Evolutionary conservation across 345 rosid species (phyloP).

Genomic region (Salix caprea): DNA sequence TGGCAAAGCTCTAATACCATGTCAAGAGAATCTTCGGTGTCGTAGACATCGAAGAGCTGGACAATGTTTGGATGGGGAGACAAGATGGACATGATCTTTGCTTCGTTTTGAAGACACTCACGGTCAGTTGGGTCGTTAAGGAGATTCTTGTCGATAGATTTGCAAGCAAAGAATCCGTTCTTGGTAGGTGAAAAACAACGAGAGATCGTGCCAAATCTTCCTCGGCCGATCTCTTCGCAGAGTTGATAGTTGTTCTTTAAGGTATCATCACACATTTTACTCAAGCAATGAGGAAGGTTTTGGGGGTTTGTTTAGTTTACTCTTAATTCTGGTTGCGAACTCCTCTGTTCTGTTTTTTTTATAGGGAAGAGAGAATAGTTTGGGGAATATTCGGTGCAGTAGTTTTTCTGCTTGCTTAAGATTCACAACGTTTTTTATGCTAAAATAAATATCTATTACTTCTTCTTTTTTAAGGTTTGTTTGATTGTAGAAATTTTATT

Average conservation of each 20-base stretch:
- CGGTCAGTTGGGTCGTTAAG: constrained; percentile 25
- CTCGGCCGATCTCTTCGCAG: constrained; percentile 34
- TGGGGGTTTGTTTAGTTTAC: not conserved
- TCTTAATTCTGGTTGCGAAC: too few species aligned
- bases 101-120: constrained; percentile 23
- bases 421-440: not conserved
- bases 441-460: not conserved
- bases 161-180: constrained; percentile 22
- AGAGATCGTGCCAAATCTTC: constrained; percentile 25
- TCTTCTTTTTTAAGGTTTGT: too few species aligned
- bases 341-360: not conserved
- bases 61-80: constrained; percentile 32
- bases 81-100: constrained; percentile 23
- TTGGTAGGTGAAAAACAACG: constrained; percentile 22
- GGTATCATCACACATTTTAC: constrained; percentile 14
- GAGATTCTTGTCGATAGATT: constrained; percentile 18
- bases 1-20: constrained; percentile 26
- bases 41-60: constrained; percentile 24
- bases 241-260: constrained; percentile 19
- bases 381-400: not conserved
- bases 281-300: too few species aligned
- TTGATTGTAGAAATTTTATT: too few species aligned
- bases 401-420: not conserved
- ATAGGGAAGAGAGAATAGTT: not conserved
- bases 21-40: constrained; percentile 15